These are phyloP conservation scores for Mortierella alpina DNA, from an alignment of 192 early-diverging fungal genomes.

Conservation along the genomic window DNA sequence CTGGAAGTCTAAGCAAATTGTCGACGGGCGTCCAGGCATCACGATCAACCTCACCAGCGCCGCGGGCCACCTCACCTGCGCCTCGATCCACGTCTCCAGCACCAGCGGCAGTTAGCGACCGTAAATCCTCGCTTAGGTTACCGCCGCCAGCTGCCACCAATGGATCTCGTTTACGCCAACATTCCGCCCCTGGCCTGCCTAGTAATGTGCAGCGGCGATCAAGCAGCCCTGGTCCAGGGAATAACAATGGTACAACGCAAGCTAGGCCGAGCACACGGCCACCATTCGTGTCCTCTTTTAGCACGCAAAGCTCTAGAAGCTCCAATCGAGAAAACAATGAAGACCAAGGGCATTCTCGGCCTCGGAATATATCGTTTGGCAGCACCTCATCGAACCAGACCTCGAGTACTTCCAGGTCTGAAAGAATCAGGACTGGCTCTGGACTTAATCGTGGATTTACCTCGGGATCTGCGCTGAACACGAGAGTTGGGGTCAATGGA, in stretches of 20 bases:
- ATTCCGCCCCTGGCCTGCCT: slow-evolving; percentile 15
- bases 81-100: slow-evolving; percentile 1
- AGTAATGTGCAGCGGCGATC: slow-evolving; percentile 15
- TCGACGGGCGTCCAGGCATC: slow-evolving; percentile 23
- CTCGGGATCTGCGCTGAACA: slow-evolving; percentile 6
- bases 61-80: too few relatives aligned
- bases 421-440: slow-evolving; percentile 11
- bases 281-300: slow-evolving; percentile 6
- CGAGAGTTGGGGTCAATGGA: not conserved
- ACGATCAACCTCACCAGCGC: slow-evolving; percentile 4
- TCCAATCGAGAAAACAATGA: too few relatives aligned
- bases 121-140: slow-evolving; percentile 19
- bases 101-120: not conserved
- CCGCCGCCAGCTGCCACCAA: slow-evolving; percentile 43
- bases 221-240: slow-evolving; percentile 17
- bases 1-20: slow-evolving; percentile 34
- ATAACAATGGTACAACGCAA: not conserved
- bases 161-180: slow-evolving; percentile 3
- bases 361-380: not conserved
- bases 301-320: not conserved
- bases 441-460: not conserved
- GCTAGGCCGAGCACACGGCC: not conserved
- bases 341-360: too few relatives aligned
- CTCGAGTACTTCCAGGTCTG: not conserved
- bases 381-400: not conserved